Evolutionary conservation across 805 yeast species (phyloP), one percentile per base, ranked within the genome.

Genomic region (Starmerella floris): DNA sequence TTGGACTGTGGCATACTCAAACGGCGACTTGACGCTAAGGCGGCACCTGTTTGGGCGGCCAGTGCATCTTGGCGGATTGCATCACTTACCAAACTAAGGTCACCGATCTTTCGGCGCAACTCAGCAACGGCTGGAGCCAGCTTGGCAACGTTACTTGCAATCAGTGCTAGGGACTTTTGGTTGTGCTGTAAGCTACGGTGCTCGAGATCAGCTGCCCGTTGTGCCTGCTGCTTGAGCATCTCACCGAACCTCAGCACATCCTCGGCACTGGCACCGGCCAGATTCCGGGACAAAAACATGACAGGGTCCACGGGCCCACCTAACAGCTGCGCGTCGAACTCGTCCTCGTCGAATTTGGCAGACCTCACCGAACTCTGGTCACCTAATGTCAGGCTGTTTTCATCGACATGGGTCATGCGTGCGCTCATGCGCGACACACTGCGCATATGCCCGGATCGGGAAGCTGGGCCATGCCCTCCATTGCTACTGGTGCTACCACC

Each of bases 101-200:
- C 80, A 42, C 65, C 68, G 16, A 84, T 72, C 20, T 73, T 67
- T 9, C 66, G 63, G 43, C 91, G 73, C 46, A 87, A 64, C 39
- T 63, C 67, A 46, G 77, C 68, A 49, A 85, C 61, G 50, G 78
- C 84, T 6, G 69, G 65, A 42, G 78, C 77, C 0, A 93, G 77
- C n/a, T 66, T 64, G 30, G 68, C 65, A 27, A 85, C 63, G 44
- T 80, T 79, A 23, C 68, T 67, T 33, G 63, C 61, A 0, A 58
- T 62, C 15, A 51, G 32, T 30, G 58, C 46, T 45, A 62, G 52
- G 5, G 63, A 51, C 40, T 52, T 54, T 45, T 60, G 59, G 48
- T 52, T 60, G 37, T 48, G 53, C 35, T 58, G 54, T 40, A 56
- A 41, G 10, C 49, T 49, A 21, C 50, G 56, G 35, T 53, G 52